Conservation (phyloP, 2,329 filamentous ascomycete genomes). For the Pestalotiopsis sp. region DNA sequence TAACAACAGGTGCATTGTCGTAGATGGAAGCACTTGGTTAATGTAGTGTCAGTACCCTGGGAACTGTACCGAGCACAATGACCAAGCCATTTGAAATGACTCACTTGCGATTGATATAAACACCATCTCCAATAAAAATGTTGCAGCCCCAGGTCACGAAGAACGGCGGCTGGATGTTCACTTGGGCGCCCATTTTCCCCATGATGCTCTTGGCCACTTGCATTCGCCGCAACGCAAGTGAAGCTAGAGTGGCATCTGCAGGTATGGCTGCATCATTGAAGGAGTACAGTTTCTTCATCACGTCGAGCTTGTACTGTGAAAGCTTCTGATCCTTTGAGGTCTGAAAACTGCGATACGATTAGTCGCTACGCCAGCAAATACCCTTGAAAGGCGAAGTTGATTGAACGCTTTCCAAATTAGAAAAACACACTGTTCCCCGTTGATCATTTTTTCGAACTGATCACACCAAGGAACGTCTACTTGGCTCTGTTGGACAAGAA, state of each 20-base stretch:
- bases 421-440: slow-evolving; percentile 57
- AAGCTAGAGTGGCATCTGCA: slow-evolving; percentile 39
- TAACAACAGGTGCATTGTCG: slow-evolving; percentile 5
- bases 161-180: slow-evolving; percentile 64
- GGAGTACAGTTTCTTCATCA: neutral
- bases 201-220: slow-evolving; percentile 43
- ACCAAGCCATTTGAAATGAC: neutral
- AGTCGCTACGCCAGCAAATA: neutral
- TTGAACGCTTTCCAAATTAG: neutral
- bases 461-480: slow-evolving; percentile 57
- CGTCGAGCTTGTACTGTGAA: neutral
- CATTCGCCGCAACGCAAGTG: slow-evolving; percentile 37
- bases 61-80: neutral
- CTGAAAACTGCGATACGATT: neutral
- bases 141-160: slow-evolving; percentile 69
- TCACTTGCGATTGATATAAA: slow-evolving; percentile 64
- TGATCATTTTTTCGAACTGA: slow-evolving; percentile 67
- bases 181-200: slow-evolving; percentile 51
- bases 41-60: neutral
- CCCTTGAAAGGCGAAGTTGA: neutral
- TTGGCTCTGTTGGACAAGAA: slow-evolving; percentile 48
- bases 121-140: slow-evolving; percentile 61
- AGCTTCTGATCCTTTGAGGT: neutral
- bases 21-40: slow-evolving; percentile 1
- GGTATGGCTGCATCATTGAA: slow-evolving; percentile 19